These are phyloP conservation scores for Roridomyces roridus DNA, from an alignment of 768 basidiomycete genomes.

Conservation along the genomic window DNA sequence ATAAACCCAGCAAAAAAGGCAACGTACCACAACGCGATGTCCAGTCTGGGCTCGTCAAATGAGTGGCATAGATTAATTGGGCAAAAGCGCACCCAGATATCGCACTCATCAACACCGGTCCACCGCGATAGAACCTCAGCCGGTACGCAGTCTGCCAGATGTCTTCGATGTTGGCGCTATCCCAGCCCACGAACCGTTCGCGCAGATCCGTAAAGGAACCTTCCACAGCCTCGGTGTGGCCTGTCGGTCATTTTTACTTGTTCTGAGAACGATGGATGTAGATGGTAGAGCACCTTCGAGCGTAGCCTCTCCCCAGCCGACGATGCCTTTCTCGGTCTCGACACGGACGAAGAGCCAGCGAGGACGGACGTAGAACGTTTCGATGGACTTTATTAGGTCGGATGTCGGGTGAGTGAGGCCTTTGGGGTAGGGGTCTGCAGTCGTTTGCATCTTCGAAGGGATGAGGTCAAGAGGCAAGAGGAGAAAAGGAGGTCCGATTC, in stretches of 20 bases:
- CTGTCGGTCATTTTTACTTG: slow-evolving; percentile 22
- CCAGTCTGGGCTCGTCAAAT: slow-evolving; percentile 48
- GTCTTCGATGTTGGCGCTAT: slow-evolving; percentile 72
- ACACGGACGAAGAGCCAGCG: slow-evolving; percentile 78
- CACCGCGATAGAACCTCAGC: slow-evolving; percentile 76
- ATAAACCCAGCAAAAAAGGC: too few relatives aligned
- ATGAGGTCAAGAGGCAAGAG: too few relatives aligned
- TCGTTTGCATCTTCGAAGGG: too few relatives aligned
- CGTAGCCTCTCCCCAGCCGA: slow-evolving; percentile 80
- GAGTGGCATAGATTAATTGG: slow-evolving; percentile 40
- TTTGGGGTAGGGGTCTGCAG: not conserved
- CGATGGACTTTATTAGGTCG: slow-evolving; percentile 19
- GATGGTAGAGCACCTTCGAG: slow-evolving; percentile 48
- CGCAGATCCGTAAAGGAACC: slow-evolving; percentile 67
- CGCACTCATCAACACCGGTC: slow-evolving; percentile 62
- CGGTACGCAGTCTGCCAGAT: slow-evolving; percentile 74
- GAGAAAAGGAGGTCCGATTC: too few relatives aligned
- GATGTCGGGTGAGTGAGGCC: not conserved
- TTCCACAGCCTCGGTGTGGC: slow-evolving; percentile 77
- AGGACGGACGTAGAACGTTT: slow-evolving; percentile 73
- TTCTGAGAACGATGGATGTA: not conserved
- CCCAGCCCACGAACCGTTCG: slow-evolving; percentile 63
- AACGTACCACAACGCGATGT: slow-evolving; percentile 74
- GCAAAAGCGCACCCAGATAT: too few relatives aligned
- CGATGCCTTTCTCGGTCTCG: slow-evolving; percentile 64